Conservation (phyloP, 495 filamentous ascomycete genomes). For the Neurospora hispaniola region DNA sequence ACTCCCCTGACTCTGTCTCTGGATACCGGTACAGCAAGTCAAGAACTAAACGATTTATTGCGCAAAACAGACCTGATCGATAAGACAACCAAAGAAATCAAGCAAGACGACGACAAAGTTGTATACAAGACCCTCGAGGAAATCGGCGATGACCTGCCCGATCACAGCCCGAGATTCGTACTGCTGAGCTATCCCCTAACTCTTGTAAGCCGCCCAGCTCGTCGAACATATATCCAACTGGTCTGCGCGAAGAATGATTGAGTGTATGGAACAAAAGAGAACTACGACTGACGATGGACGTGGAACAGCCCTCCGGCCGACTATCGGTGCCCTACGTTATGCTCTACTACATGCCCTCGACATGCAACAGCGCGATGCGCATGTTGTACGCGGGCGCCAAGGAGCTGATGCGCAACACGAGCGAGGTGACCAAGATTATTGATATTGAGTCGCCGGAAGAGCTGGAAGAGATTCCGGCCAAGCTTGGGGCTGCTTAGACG, state of each 20-base stretch:
- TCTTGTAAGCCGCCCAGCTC: constrained; percentile 36
- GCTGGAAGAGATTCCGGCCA: constrained; percentile 59
- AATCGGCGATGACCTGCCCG: constrained; percentile 82
- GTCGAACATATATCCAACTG: too few species aligned
- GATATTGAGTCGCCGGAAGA: constrained; percentile 72
- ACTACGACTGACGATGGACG: not conserved
- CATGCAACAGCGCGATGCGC: constrained; percentile 68
- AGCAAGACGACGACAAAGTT: constrained; percentile 55
- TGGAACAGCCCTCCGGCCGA: constrained; percentile 33
- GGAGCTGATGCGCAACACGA: constrained; percentile 85
- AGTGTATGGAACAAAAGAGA: too few species aligned
- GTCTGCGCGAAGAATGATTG: too few species aligned
- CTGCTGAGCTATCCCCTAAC: constrained; percentile 84
- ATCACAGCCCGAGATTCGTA: constrained; percentile 79
- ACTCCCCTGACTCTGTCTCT: not conserved
- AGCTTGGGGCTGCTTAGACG: constrained; percentile 40
- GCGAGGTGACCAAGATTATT: constrained; percentile 71
- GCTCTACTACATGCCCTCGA: constrained; percentile 83
- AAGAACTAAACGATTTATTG: not conserved
- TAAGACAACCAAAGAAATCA: constrained; percentile 77
- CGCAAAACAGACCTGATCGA: constrained; percentile 62
- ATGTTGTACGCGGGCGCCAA: constrained; percentile 96
- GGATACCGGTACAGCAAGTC: not conserved
- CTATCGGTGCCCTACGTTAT: constrained; percentile 69
- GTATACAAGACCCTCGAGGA: constrained; percentile 71